Conservation (phyloP, 805 yeast species). For the Metschnikowia picachoensis region DNA sequence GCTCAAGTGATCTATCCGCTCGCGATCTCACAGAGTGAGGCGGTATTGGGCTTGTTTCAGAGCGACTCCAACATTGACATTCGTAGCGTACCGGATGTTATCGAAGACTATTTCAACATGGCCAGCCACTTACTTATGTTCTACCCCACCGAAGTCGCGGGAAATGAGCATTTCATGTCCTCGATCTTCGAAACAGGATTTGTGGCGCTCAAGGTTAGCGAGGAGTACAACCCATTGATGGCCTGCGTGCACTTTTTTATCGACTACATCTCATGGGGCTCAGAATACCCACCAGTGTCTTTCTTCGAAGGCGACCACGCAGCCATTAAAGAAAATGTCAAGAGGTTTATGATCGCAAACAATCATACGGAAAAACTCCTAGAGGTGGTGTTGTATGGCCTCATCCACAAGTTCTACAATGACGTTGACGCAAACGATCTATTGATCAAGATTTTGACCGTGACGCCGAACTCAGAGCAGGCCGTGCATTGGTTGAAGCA, state of each 20-base stretch:
- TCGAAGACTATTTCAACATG: conserved; percentile 86
- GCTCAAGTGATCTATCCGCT: conserved; percentile 69
- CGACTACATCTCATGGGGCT: conserved; percentile 84
- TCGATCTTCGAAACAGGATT: conserved; percentile 59
- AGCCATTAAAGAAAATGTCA: conserved; percentile 51
- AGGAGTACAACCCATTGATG: conserved; percentile 67
- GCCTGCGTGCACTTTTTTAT: conserved; percentile 72
- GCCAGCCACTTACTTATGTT: conserved; percentile 73
- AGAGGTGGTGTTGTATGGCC: conserved; percentile 54
- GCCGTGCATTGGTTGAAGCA: conserved; percentile 58
- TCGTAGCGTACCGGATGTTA: conserved; percentile 55
- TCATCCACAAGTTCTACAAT: conserved; percentile 65
- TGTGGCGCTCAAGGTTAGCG: conserved; percentile 45
- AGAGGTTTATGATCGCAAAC: conserved; percentile 38
- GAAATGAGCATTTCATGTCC: conserved; percentile 42
- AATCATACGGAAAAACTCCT: conserved; percentile 57
- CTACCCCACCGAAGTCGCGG: conserved; percentile 54
- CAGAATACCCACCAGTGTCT: conserved; percentile 74
- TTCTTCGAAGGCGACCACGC: conserved; percentile 42
- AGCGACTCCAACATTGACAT: conserved; percentile 24
- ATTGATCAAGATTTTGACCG: conserved; percentile 57
- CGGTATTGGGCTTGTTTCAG: conserved; percentile 47
- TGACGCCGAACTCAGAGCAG: conserved; percentile 41
- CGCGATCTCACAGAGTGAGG: conserved; percentile 59
- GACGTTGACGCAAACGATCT: conserved; percentile 79